These are phyloP conservation scores for Trichoderma sp. DNA, from an alignment of 2,329 filamentous ascomycete genomes.

Conservation along the genomic window DNA sequence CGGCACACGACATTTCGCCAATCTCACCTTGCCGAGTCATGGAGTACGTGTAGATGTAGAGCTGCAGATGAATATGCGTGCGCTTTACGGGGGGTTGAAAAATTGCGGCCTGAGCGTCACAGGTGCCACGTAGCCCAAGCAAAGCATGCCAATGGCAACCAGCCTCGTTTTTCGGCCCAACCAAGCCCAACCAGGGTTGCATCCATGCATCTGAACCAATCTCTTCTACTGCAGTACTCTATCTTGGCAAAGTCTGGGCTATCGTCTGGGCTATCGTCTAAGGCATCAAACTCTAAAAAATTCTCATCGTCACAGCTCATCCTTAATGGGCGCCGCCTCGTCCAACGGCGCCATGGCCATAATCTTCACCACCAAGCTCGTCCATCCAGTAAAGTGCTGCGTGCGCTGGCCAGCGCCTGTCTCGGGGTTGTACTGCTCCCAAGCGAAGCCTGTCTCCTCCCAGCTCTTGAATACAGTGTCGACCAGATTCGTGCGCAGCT, in stretches of 20 bases:
- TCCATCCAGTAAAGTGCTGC: conserved; percentile 98
- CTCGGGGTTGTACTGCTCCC: conserved; percentile 97
- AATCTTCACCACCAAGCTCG: conserved; percentile 95
- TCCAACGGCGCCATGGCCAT: conserved; percentile 84
- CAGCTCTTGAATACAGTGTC: conserved; percentile 85
- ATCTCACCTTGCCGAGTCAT: not conserved
- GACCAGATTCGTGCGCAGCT: conserved; percentile 79
- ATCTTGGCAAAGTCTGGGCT: not conserved
- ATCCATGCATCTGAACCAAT: not conserved
- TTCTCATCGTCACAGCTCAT: conserved; percentile 45
- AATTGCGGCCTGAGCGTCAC: not conserved
- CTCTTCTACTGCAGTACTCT: not conserved
- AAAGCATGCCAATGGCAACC: not conserved
- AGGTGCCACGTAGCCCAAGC: not conserved
- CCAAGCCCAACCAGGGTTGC: not conserved
- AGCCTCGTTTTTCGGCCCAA: not conserved
- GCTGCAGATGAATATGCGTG: not conserved
- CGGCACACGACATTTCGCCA: not conserved
- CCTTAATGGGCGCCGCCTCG: conserved; percentile 34
- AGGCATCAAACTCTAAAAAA: not conserved
- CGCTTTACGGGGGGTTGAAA: not conserved
- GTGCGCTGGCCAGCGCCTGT: conserved; percentile 91
- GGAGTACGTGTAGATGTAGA: not conserved
- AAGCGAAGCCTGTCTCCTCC: conserved; percentile 90
- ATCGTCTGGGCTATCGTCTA: not conserved